Conservation (phyloP, 139 green algal genomes). For the Diplosphaera chodatii region DNA sequence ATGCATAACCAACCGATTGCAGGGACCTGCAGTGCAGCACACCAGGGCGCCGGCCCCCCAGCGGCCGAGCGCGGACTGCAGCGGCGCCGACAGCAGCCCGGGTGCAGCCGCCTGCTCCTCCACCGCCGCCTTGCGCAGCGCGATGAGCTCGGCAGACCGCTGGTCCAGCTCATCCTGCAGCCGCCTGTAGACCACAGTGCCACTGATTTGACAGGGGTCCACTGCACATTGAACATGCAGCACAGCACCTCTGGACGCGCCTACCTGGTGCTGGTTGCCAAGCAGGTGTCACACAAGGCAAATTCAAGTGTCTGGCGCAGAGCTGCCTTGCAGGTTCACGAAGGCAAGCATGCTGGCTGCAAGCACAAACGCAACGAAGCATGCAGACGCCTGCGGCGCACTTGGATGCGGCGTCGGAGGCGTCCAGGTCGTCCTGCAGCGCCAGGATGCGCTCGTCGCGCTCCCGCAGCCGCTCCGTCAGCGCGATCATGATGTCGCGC, state of each 20-base stretch:
- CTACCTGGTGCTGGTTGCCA: too few species aligned
- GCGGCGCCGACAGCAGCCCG: conserved; percentile 11
- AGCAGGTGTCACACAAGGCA: too few species aligned
- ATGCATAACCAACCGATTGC: too few species aligned
- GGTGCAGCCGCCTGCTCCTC: conserved; percentile 25
- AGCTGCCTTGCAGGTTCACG: too few species aligned
- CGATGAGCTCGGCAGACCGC: conserved; percentile 83
- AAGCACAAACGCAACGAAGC: not conserved
- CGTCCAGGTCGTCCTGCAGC: conserved; percentile 86
- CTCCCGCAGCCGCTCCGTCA: conserved; percentile 86
- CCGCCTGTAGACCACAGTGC: too few species aligned
- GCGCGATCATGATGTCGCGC: conserved; percentile 97
- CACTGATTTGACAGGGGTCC: too few species aligned
- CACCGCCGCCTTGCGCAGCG: conserved; percentile 46
- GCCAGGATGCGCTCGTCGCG: conserved; percentile 85
- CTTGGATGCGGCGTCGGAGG: conserved; percentile 72
- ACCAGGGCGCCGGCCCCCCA: conserved; percentile 17
- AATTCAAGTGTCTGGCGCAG: too few species aligned
- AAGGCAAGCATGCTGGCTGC: too few species aligned
- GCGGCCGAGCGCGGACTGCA: conserved; percentile 32
- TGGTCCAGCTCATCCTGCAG: conserved; percentile 85
- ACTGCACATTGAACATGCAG: too few species aligned
- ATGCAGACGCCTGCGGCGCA: conserved; percentile 12
- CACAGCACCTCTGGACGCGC: too few species aligned
- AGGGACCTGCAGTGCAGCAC: too few species aligned